Evolutionary conservation across 306 rosid genomes (phyloP).

Genomic region (Cicer yamashitae): DNA sequence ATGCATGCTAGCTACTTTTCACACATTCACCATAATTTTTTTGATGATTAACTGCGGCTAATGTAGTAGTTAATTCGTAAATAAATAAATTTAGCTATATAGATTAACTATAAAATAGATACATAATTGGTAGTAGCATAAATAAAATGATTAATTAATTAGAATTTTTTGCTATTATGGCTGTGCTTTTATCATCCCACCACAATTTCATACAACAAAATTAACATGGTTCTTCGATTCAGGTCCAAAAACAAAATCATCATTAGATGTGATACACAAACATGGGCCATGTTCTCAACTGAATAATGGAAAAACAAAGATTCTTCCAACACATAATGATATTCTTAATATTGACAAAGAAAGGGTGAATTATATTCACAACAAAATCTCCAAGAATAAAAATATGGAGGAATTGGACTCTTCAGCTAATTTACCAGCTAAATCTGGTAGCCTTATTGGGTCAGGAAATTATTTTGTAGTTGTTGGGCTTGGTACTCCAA

Average conservation of each 20-base stretch:
- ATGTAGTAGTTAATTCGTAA: too few relatives aligned
- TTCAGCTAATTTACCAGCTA: slow-evolving; percentile 54
- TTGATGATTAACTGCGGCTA: too few relatives aligned
- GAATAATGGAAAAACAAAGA: slow-evolving; percentile 10
- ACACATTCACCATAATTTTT: too few relatives aligned
- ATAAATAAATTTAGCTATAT: not conserved
- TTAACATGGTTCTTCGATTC: not conserved
- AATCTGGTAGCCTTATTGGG: slow-evolving; percentile 58
- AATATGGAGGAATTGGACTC: not conserved
- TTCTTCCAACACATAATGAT: slow-evolving; percentile 38
- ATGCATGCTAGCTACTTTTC: slow-evolving; percentile 1
- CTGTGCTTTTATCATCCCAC: too few relatives aligned
- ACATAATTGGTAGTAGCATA: not conserved
- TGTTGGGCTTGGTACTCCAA: slow-evolving; percentile 70
- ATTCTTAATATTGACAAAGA: slow-evolving; percentile 52
- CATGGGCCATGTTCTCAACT: slow-evolving; percentile 63
- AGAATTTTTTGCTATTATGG: not conserved
- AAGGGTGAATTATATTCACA: slow-evolving; percentile 53
- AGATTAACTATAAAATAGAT: not conserved
- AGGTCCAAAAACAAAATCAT: slow-evolving; percentile 47
- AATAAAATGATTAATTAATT: not conserved
- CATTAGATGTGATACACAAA: slow-evolving; percentile 59
- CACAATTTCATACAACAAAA: slow-evolving; percentile 1
- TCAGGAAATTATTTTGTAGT: slow-evolving; percentile 67
- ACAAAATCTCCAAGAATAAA: not conserved